Conservation (phyloP, 495 filamentous ascomycete genomes). For the Staphylotrichum tortipilum region DNA sequence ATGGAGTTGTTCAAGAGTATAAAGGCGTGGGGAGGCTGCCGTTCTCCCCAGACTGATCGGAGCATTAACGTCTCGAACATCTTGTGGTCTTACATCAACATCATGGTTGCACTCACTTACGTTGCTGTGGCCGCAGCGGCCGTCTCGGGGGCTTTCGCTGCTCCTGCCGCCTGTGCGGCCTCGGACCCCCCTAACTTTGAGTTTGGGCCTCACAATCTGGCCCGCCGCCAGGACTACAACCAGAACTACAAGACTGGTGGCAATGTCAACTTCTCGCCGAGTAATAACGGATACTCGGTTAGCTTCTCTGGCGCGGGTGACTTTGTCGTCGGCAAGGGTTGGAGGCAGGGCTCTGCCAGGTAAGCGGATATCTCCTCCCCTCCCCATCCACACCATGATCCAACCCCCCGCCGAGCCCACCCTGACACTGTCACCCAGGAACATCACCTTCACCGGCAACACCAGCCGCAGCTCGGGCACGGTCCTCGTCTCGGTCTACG, state of each 20-base stretch:
- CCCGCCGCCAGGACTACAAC: slow-evolving; percentile 29
- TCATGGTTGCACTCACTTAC: neutral
- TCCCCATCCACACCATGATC: neutral
- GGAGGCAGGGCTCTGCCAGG: slow-evolving; percentile 42
- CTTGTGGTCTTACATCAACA: neutral
- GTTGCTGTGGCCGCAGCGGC: neutral
- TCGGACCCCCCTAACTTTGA: slow-evolving; percentile 23
- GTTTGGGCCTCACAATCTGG: slow-evolving; percentile 20
- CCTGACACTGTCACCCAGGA: slow-evolving; percentile 2
- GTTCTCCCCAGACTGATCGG: no score
- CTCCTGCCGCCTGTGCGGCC: neutral
- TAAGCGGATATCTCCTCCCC: slow-evolving; percentile 17
- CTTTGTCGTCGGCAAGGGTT: slow-evolving; percentile 54
- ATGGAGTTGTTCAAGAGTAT: no score
- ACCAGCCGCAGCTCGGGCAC: slow-evolving; percentile 13
- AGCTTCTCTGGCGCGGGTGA: slow-evolving; percentile 38
- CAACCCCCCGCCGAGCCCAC: no score
- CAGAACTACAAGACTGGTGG: slow-evolving; percentile 33
- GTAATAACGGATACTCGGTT: slow-evolving; percentile 27
- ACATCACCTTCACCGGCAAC: slow-evolving; percentile 17
- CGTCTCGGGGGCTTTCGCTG: neutral
- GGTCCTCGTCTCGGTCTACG: slow-evolving; percentile 33
- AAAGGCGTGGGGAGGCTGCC: no score
- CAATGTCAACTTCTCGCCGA: slow-evolving; percentile 23
- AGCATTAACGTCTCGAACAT: no score